A percentile compares a stretch with the other conserved stretches of the same genome.
phyloP scores from a whole-genome alignment of 2,329 filamentous ascomycete genomes.

The Pseudopyrenochaeta lycopersici region DNA sequence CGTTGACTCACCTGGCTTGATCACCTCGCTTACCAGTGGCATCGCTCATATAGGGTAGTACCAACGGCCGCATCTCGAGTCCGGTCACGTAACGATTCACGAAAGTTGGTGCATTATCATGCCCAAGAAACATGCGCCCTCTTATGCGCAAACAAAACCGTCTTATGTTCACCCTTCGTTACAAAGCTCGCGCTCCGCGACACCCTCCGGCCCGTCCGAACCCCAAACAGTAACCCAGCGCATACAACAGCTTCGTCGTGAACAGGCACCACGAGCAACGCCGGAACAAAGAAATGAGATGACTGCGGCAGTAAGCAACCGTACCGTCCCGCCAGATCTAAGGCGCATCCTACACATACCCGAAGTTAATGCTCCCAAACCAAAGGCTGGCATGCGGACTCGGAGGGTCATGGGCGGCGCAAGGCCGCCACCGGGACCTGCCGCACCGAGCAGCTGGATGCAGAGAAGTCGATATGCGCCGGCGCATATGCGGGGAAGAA shows the following conservation, averaged over 20 bases:
- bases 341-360: slow-evolving; percentile 56
- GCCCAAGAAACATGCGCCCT: slow-evolving; percentile 59
- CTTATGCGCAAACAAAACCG: slow-evolving; percentile 53
- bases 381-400: slow-evolving; percentile 51
- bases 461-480: slow-evolving; percentile 43
- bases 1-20: slow-evolving; percentile 15
- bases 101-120: slow-evolving; percentile 37
- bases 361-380: slow-evolving; percentile 56
- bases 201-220: slow-evolving; percentile 29
- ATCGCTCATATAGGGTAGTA: slow-evolving; percentile 10
- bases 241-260: slow-evolving; percentile 56
- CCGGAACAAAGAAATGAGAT: slow-evolving; percentile 55
- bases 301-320: slow-evolving; percentile 49
- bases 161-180: slow-evolving; percentile 50
- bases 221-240: slow-evolving; percentile 57
- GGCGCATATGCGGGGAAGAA: slow-evolving; percentile 19
- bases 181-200: slow-evolving; percentile 39
- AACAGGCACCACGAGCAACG: slow-evolving; percentile 51
- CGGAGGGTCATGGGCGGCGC: slow-evolving; percentile 31
- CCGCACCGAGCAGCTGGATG: slow-evolving; percentile 58
- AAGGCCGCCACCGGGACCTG: slow-evolving; percentile 53
- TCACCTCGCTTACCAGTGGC: slow-evolving; percentile 9
- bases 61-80: background rate
- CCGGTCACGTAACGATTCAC: background rate
- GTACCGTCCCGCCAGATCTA: slow-evolving; percentile 56